These are phyloP conservation scores for Rhexocercosporidium sp. DNA, from an alignment of 2,329 filamentous ascomycete genomes.

Conservation along the genomic window DNA sequence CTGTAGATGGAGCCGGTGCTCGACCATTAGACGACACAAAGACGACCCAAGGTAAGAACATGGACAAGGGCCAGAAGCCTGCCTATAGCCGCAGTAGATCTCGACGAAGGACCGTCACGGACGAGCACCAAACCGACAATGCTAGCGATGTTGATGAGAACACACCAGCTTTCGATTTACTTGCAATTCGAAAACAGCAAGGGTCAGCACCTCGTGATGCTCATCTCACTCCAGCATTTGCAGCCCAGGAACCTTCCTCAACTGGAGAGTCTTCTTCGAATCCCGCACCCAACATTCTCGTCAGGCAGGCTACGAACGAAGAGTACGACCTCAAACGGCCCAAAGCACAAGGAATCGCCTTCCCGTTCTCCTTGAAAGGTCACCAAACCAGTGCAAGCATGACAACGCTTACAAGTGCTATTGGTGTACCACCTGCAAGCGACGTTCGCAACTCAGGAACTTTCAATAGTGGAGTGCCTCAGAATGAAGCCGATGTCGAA, in stretches of 20 bases:
- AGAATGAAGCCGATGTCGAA: conserved; percentile 19
- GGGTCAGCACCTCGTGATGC: conserved; percentile 41
- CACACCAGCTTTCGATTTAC: conserved; percentile 50
- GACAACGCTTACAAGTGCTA: conserved; percentile 60
- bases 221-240: conserved; percentile 29
- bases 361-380: conserved; percentile 72
- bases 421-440: conserved; percentile 33
- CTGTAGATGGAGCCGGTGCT: conserved; percentile 51
- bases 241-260: conserved; percentile 6
- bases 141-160: conserved; percentile 44
- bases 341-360: conserved; percentile 70
- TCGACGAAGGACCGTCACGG: conserved; percentile 52
- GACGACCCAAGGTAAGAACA: conserved; percentile 24
- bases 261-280: background rate
- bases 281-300: conserved; percentile 25
- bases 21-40: conserved; percentile 35
- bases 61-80: conserved; percentile 20
- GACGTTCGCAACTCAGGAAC: conserved; percentile 30
- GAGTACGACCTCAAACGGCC: conserved; percentile 64
- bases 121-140: conserved; percentile 55
- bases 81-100: conserved; percentile 48
- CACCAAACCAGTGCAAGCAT: conserved; percentile 68
- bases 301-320: conserved; percentile 31
- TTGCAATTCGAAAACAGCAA: conserved; percentile 49
- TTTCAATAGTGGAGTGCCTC: conserved; percentile 28